Conservation (phyloP, 305 asterid species). For the Fraxinus floribunda region DNA sequence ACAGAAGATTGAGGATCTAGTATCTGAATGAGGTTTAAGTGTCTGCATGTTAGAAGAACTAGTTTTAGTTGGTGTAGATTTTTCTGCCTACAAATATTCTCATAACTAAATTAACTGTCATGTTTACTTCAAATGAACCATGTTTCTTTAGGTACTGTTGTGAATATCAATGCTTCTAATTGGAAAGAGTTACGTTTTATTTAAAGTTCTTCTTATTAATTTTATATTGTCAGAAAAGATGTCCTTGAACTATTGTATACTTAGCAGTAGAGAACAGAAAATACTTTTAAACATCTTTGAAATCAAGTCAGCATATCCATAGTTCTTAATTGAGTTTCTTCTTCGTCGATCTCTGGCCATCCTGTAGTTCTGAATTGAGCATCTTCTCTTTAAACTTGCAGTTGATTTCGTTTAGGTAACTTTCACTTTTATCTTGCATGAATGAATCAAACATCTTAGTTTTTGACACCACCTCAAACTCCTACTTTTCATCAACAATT, state of each 20-base stretch:
- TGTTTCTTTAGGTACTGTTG: constrained; percentile 18
- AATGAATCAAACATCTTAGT: not conserved
- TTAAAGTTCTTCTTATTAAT: not conserved
- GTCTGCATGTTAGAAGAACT: not conserved
- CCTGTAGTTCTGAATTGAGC: not conserved
- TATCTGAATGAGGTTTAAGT: not conserved
- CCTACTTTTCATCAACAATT: not conserved
- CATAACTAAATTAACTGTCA: not conserved
- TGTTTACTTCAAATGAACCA: not conserved
- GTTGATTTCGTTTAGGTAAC: not conserved
- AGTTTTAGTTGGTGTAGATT: constrained; percentile 22
- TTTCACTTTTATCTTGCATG: not conserved
- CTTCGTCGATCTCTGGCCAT: not conserved
- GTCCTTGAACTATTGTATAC: not conserved
- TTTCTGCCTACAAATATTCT: not conserved
- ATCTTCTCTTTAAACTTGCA: not conserved
- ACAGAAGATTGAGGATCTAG: constrained; percentile 49
- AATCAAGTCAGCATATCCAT: not conserved
- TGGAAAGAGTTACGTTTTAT: not conserved
- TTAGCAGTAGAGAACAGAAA: not conserved
- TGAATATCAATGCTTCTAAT: not conserved
- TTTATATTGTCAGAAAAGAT: not conserved
- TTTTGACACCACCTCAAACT: not conserved
- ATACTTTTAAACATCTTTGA: not conserved
- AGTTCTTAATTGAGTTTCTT: not conserved